Evolutionary conservation across 768 basidiomycete species (phyloP), one percentile per base, ranked within the genome.

Genomic region (Sporobolomyces phaffii): DNA sequence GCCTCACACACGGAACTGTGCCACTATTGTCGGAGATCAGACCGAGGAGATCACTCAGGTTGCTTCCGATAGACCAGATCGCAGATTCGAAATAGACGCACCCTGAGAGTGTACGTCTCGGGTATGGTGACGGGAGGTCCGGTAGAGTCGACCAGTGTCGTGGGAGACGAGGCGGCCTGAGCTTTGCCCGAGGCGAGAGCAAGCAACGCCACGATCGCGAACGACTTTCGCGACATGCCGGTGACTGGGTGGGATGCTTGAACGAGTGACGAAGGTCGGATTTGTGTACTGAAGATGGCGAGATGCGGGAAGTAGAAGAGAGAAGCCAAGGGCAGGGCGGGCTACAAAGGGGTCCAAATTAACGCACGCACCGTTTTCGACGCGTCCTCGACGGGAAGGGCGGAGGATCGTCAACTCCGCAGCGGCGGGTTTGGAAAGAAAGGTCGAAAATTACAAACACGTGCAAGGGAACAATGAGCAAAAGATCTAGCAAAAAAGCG

Each of bases 241-340:
- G 34, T 22, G 22, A 2, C 22, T 47, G 43, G 22, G 29, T 18
- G 29, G 3, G n/a, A n/a, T n/a, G n/a, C n/a, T n/a, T n/a, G n/a
- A 52, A 62, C 38, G 61, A 54, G 40, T 41, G 40, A 43, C 40
- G 3, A 43, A 29, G 31, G 54, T 56, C 13, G 54, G 40, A 28
- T 56, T 31, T 3, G 29, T 18, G 5, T 11, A 26, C 5, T 11
- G 50, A 51, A 26, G 48, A 26, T 38, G 38, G 38, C 38, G 10
- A 38, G 38, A 38, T 9, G 48, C 9, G 52, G 38, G 52, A 6
- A 9, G 52, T 8, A 14, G 14, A 45, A 24, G 44, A n/a, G n/a
- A 45, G 44, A 45, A 24, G n/a, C 11, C 11, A 22, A 14, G 44
- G 22, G 44, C 14, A 45, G 44, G 44, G n/a, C n/a, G n/a, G 44